Percentiles rank a stretch among this genome's conserved stretches.
phyloP scores from a whole-genome alignment of 2,329 filamentous ascomycete species.

The Macroventuria anomochaeta region DNA sequence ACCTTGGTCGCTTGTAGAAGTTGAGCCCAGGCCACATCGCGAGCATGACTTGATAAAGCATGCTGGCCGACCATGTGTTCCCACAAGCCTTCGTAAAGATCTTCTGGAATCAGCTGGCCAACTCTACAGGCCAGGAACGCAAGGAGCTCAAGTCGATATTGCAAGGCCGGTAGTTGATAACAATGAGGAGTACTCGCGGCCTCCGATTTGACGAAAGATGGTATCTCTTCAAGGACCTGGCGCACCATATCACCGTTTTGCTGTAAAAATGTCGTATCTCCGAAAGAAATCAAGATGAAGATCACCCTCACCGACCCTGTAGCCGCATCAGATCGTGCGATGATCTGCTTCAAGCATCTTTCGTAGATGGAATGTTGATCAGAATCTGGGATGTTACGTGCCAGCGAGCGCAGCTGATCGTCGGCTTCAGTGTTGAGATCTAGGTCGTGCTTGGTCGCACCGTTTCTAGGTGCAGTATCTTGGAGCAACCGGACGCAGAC shows the following conservation, averaged over 20 bases:
- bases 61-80: conserved; percentile 71
- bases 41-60: conserved; percentile 65
- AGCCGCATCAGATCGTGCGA: conserved; percentile 66
- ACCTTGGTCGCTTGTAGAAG: conserved; percentile 33
- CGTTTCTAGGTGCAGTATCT: conserved; percentile 66
- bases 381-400: conserved; percentile 62
- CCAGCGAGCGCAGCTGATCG: conserved; percentile 66
- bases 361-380: conserved; percentile 69
- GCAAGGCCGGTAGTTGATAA: conserved; percentile 31
- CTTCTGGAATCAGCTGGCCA: conserved; percentile 66
- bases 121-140: conserved; percentile 65
- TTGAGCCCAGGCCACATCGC: conserved; percentile 69
- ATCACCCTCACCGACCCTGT: conserved; percentile 75
- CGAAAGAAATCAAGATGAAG: conserved; percentile 40
- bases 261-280: conserved; percentile 34
- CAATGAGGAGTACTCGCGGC: conserved; percentile 17
- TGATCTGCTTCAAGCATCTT: conserved; percentile 73
- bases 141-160: conserved; percentile 61
- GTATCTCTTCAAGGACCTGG: conserved; percentile 50
- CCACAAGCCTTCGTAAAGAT: conserved; percentile 73
- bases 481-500: conserved; percentile 72
- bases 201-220: conserved; percentile 40
- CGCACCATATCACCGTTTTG: conserved; percentile 35
- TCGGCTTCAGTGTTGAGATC: conserved; percentile 70
- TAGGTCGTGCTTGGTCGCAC: conserved; percentile 64